Evolutionary conservation across 1,284 basidiomycete species (phyloP), one percentile per base, ranked within the genome.

Genomic region (Rhizopogon parksii): DNA sequence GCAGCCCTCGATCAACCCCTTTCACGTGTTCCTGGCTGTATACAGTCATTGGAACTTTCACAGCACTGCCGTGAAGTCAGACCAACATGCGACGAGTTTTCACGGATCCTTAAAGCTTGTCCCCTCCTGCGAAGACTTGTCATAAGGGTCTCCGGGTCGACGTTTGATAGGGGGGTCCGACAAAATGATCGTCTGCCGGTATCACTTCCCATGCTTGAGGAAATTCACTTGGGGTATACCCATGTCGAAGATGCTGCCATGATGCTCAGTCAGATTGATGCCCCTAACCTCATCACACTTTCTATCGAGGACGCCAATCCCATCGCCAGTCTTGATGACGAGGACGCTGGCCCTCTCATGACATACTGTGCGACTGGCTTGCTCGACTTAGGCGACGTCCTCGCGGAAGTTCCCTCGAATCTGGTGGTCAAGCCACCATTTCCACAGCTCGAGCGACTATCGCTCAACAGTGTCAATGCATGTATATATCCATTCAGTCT

Each of bases 41-140:
- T 79, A 12, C 57, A 60, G 35, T 63, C 60, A 1, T 65, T 79
- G 45, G 71, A 74, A 46, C 67, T 78, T n/a, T 68, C 71, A 17
- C 77, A 72, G 37, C 76, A 75, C 59, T 71, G 68, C 7, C 50
- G 56, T n/a, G 68, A 77, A 46, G 75, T 78, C 39, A 71, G 76
- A 35, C 78, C 75, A 1, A 69, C 71, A 36, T 54, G 71, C 17
- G 53, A 54, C 19, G 71, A 74, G 49, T 71, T 78, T 54, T 67
- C 62, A 47, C 57, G 59, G 37, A 62, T 79, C 17, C 68, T 79
- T 6, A 38, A 54, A 12, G 59, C 67, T 11, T 70, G 62, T 36
- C 68, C 70, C 12, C 55, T 63, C 24, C 67, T 80, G 35, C 59
- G 60, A 46, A 69, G 63, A 47, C 68, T 82, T 46, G 62, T 63